Evolutionary conservation across 2,329 filamentous ascomycete genomes (phyloP).

Genomic region (Microdochium paspali): DNA sequence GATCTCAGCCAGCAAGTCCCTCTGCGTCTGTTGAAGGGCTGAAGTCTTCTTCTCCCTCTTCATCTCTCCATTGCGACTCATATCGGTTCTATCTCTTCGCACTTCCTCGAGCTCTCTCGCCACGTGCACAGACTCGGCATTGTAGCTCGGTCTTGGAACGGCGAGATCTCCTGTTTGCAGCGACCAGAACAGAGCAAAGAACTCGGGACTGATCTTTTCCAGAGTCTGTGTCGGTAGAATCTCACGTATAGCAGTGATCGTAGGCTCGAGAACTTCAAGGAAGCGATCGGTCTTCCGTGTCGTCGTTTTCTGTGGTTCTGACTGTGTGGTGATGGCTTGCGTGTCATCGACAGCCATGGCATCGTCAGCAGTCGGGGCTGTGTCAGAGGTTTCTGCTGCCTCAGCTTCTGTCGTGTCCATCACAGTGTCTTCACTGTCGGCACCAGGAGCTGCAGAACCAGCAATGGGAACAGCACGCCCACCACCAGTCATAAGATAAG

Average conservation of each 20-base stretch:
- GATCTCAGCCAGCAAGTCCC: slow-evolving; percentile 64
- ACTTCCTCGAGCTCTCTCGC: slow-evolving; percentile 59
- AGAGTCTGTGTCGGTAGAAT: slow-evolving; percentile 55
- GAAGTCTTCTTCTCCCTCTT: slow-evolving; percentile 64
- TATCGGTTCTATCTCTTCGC: slow-evolving; percentile 63
- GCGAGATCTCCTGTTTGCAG: slow-evolving; percentile 74
- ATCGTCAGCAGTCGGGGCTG: too few relatives aligned
- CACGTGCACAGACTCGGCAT: slow-evolving; percentile 61
- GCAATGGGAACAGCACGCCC: slow-evolving; percentile 19
- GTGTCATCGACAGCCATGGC: slow-evolving; percentile 21
- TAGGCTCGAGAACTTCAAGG: slow-evolving; percentile 62
- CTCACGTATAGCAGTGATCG: slow-evolving; percentile 60
- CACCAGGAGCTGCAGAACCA: slow-evolving; percentile 1
- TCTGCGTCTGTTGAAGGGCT: slow-evolving; percentile 57
- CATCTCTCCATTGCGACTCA: slow-evolving; percentile 54
- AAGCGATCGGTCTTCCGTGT: slow-evolving; percentile 37
- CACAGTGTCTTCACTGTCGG: slow-evolving; percentile 24
- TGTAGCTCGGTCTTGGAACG: slow-evolving; percentile 69
- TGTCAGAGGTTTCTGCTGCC: slow-evolving; percentile 25
- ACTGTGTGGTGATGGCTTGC: slow-evolving; percentile 18
- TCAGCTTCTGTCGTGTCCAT: slow-evolving; percentile 41
- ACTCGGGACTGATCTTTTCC: slow-evolving; percentile 64
- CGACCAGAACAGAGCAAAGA: slow-evolving; percentile 90
- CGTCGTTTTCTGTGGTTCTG: slow-evolving; percentile 10
- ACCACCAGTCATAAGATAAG: slow-evolving; percentile 47